Evolutionary conservation across 805 yeast genomes (phyloP).

Genomic region (Tetrapisispora namnaoensis): DNA sequence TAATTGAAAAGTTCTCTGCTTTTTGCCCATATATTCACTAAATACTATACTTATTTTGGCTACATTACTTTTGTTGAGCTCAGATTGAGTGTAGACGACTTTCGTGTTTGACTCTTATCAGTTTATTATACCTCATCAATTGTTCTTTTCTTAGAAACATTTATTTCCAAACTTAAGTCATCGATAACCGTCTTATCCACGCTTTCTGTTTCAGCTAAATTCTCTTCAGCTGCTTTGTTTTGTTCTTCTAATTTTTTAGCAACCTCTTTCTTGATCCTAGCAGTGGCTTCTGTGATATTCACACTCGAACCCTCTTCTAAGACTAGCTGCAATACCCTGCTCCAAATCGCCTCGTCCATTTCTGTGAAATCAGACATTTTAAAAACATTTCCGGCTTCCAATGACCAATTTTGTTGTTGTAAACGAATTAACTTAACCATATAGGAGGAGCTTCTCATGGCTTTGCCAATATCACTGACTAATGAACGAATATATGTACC

Average conservation of each 20-base stretch:
- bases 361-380: slow-evolving; percentile 54
- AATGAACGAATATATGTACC: slow-evolving; percentile 92
- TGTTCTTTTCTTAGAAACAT: slow-evolving; percentile 7
- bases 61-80: too few relatives aligned
- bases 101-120: too few relatives aligned
- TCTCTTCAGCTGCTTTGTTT: not conserved
- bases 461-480: slow-evolving; percentile 79
- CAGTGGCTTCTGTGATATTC: slow-evolving; percentile 32
- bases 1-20: too few relatives aligned
- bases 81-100: too few relatives aligned
- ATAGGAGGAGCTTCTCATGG: slow-evolving; percentile 70
- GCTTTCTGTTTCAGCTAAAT: not conserved
- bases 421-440: slow-evolving; percentile 75
- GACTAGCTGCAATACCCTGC: slow-evolving; percentile 47
- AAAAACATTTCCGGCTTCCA: slow-evolving; percentile 59
- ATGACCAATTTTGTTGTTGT: slow-evolving; percentile 77
- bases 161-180: not conserved
- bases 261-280: not conserved
- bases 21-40: too few relatives aligned
- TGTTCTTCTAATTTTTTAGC: slow-evolving; percentile 3
- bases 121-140: slow-evolving; percentile 7
- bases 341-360: slow-evolving; percentile 59
- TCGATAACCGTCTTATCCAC: not conserved
- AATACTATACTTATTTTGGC: too few relatives aligned
- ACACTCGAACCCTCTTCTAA: slow-evolving; percentile 37